Evolutionary conservation across 257 asterid genomes (phyloP).

Genomic region (Cordia subcordata): DNA sequence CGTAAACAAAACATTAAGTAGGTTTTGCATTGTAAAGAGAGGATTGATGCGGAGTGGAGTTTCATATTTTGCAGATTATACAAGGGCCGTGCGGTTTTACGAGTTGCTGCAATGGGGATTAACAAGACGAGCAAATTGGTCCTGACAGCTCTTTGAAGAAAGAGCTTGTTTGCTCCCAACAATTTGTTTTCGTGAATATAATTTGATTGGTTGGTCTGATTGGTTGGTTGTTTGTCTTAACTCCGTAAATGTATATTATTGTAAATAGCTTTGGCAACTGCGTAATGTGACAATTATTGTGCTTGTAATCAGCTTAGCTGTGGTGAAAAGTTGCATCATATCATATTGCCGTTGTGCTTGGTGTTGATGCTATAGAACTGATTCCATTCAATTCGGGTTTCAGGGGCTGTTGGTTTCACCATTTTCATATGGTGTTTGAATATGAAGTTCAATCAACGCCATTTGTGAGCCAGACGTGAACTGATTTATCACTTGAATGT

Average conservation of each 20-base stretch:
- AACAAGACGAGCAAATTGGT: conserved; percentile 64
- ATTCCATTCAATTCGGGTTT: no score
- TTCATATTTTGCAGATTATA: conserved; percentile 55
- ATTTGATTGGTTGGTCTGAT: not conserved
- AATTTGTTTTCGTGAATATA: not conserved
- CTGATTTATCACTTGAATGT: no score
- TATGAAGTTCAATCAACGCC: no score
- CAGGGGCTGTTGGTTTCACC: no score
- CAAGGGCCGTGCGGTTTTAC: conserved; percentile 60
- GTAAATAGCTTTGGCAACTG: not conserved
- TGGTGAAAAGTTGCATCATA: not conserved
- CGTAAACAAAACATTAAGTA: no score
- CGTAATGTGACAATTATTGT: not conserved
- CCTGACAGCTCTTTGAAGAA: conserved; percentile 36
- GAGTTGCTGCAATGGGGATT: conserved; percentile 61
- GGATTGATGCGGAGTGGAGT: conserved; percentile 10
- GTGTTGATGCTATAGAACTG: no score
- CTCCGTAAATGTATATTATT: not conserved
- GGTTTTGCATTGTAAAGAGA: no score
- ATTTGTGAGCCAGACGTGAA: no score
- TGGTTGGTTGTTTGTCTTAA: not conserved
- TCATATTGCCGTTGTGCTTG: no score
- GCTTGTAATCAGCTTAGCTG: not conserved
- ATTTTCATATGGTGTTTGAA: no score
- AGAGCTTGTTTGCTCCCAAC: not conserved